phyloP scores from a whole-genome alignment of 257 asterid species.

The Solanum okadae region DNA sequence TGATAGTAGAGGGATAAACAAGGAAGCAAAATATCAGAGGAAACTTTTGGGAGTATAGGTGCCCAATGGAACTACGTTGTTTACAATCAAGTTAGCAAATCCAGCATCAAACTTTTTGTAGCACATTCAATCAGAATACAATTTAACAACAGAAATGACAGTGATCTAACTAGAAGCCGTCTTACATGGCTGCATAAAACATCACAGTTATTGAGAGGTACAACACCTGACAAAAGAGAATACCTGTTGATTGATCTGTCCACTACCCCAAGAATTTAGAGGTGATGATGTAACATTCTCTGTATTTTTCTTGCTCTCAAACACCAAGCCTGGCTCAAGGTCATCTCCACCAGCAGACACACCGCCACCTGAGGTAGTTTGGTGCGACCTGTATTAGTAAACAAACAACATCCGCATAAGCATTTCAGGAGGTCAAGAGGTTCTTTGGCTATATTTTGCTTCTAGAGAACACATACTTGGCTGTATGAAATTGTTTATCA shows the following conservation, averaged over 20 bases:
- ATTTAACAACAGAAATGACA: background rate
- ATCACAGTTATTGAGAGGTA: background rate
- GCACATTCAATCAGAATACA: background rate
- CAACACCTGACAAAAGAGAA: conserved; percentile 1
- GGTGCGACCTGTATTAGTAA: conserved; percentile 39
- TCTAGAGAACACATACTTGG: conserved; percentile 34
- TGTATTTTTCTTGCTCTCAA: conserved; percentile 56
- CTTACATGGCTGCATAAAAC: background rate
- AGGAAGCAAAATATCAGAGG: background rate
- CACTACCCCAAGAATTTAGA: conserved; percentile 30
- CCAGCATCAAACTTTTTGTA: background rate
- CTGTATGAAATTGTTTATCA: conserved; percentile 17
- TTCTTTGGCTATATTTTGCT: background rate
- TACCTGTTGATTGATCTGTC: conserved; percentile 39
- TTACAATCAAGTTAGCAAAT: background rate
- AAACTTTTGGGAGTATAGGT: background rate
- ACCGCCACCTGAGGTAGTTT: conserved; percentile 25
- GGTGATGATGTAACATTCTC: conserved; percentile 20
- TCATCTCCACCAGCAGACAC: conserved; percentile 38
- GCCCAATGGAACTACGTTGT: background rate
- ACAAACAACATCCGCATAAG: conserved; percentile 5
- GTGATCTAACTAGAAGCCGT: background rate
- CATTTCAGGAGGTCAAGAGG: background rate
- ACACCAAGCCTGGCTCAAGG: conserved; percentile 24
- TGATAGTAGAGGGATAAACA: background rate